A percentile compares a stretch with the other conserved stretches of the same genome.
Evolutionary conservation across 345 rosid species (phyloP).

Genomic region (Eucalyptus pauciflora): DNA sequence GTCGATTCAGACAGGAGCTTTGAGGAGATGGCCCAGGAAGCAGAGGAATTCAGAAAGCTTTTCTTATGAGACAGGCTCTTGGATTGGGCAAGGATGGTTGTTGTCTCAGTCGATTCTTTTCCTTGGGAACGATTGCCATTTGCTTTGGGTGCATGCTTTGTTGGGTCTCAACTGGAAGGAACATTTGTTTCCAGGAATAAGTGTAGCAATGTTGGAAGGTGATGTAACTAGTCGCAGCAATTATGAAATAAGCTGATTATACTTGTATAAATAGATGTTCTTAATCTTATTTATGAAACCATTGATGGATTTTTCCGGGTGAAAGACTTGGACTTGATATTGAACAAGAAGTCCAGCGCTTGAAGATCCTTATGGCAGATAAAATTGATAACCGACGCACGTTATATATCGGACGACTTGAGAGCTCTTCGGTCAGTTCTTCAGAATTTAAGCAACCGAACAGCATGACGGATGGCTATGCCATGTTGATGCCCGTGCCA

Average conservation of each 20-base stretch:
- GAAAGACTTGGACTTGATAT: background rate
- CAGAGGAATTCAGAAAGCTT: constrained; percentile 48
- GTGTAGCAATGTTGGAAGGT: background rate
- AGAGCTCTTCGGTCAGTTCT: background rate
- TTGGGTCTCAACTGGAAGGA: background rate
- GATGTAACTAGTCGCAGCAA: background rate
- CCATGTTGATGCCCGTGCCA: background rate
- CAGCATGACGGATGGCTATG: background rate
- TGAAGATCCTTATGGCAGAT: background rate
- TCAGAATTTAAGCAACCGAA: background rate
- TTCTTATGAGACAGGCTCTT: background rate
- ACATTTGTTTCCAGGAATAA: background rate
- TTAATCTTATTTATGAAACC: background rate
- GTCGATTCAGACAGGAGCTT: constrained; percentile 7
- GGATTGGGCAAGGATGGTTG: background rate
- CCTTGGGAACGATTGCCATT: background rate
- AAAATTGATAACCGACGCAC: background rate
- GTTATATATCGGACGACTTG: background rate
- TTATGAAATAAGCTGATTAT: background rate
- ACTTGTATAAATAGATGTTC: background rate
- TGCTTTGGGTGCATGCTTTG: background rate
- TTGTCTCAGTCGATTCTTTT: background rate
- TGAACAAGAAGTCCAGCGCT: background rate
- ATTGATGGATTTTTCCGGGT: background rate
- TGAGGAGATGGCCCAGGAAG: constrained; percentile 78